Evolutionary conservation across 2,329 filamentous ascomycete species (phyloP).

Genomic region (Malbranchea zuffiana): DNA sequence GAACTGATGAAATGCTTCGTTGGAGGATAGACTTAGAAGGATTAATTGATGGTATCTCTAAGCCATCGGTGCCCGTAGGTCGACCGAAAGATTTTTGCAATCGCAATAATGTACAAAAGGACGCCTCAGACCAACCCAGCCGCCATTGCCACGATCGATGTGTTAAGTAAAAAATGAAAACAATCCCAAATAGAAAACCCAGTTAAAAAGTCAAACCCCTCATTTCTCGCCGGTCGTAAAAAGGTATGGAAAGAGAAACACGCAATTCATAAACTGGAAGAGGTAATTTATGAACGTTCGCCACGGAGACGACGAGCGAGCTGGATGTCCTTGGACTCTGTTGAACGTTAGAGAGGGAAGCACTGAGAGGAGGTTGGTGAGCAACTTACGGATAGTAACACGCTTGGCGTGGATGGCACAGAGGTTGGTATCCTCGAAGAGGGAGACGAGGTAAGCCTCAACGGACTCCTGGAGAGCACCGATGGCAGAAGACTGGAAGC

Average conservation of each 20-base stretch:
- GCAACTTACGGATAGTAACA: constrained; percentile 71
- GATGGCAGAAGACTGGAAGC: constrained; percentile 98
- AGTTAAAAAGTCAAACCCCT: constrained; percentile 34
- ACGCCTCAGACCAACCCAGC: constrained; percentile 15
- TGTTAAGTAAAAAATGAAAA: constrained; percentile 15
- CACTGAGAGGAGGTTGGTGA: neutral
- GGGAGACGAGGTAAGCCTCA: constrained; percentile 94
- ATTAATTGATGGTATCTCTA: constrained; percentile 5
- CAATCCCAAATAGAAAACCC: constrained; percentile 31
- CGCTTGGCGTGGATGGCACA: constrained; percentile 99
- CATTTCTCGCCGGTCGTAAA: constrained; percentile 36
- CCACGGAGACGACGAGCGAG: constrained; percentile 89
- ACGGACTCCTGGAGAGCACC: constrained; percentile 96
- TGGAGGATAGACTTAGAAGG: constrained; percentile 5
- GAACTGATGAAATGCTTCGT: no score
- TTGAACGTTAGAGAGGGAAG: constrained; percentile 26
- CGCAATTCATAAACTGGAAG: constrained; percentile 17
- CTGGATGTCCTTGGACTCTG: constrained; percentile 78
- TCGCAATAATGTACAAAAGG: constrained; percentile 14
- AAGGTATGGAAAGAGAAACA: constrained; percentile 27
- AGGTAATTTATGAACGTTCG: constrained; percentile 61
- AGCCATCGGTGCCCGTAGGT: neutral
- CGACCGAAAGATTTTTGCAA: constrained; percentile 8
- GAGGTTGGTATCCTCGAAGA: constrained; percentile 97
- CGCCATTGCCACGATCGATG: constrained; percentile 12